phyloP scores from a whole-genome alignment of 495 filamentous ascomycete species.

The Daldinia loculata region DNA sequence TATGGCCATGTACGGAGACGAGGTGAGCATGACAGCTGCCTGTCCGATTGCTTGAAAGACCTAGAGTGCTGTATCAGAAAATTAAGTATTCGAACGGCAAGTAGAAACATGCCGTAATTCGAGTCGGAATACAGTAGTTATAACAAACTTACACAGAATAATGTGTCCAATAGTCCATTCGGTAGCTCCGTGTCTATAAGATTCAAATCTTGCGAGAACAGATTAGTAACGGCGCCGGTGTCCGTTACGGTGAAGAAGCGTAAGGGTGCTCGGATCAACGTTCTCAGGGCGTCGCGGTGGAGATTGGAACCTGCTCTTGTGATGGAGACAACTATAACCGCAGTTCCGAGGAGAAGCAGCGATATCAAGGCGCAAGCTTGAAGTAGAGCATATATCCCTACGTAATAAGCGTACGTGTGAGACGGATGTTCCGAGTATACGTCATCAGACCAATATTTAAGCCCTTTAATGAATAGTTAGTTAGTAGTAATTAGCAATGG shows the following conservation, averaged over 20 bases:
- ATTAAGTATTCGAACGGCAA: not conserved
- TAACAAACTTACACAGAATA: not conserved
- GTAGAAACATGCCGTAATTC: too few relatives aligned
- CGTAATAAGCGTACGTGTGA: not conserved
- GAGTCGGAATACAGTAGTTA: not conserved
- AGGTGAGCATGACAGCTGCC: not conserved
- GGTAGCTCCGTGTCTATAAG: not conserved
- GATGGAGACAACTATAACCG: not conserved
- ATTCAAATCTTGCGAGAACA: not conserved
- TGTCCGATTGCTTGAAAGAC: not conserved
- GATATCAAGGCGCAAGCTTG: not conserved
- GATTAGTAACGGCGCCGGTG: not conserved
- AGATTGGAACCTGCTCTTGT: slow-evolving; percentile 36
- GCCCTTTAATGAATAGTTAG: not conserved
- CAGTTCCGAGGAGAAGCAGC: not conserved
- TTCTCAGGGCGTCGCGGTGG: slow-evolving; percentile 40
- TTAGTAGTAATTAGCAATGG: too few relatives aligned
- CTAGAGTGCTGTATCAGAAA: not conserved
- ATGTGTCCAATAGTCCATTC: not conserved
- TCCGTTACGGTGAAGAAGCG: not conserved
- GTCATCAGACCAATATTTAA: not conserved
- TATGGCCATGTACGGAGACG: slow-evolving; percentile 49
- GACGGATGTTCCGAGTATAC: not conserved
- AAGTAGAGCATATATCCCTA: not conserved
- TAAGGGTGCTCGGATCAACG: slow-evolving; percentile 45